Evolutionary conservation across 75 land plant genomes (phyloP), one percentile per base, ranked within the genome.

Genomic region (Picea glauca): DNA sequence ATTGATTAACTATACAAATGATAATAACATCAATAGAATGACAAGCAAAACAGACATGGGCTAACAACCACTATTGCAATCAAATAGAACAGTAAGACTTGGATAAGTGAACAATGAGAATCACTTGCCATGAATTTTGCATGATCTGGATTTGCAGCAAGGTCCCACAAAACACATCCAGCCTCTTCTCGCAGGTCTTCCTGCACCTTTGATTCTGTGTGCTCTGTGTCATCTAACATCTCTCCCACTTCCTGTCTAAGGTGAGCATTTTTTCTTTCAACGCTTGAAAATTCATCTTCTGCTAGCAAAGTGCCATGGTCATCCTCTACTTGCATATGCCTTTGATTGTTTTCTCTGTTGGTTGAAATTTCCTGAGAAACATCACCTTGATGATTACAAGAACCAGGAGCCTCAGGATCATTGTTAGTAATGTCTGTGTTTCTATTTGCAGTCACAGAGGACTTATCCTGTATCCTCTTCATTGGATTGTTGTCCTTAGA

Each of bases 101-200:
- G 65, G 21, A 63, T 63, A 26, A 26, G 26, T 13, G 3, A 5
- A 13, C 8, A 62, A 32, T 4, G 12, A 68, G 56, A 66, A 13
- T 77, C 26, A 65, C 68, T 54, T 88, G 94, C 98, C 99, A 96
- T 91, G 68, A 94, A 80, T 62, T 91, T 87, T 26, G 99, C 99
- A 80, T 92, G 94, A 58, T 79, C 60, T 78, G 85, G 79, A 58
- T 61, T 85, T 20, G 97, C 93, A 60, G 99, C 83, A 81, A 96
- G 93, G 81, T 96, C 99, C 99, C 99, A 96, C 70, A 96, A 80
- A 72, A 94, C 78, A 79, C 98, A 94, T 54, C 98, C 99, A 83
- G 81, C 85, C 67, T 96, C 99, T 80, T 94, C 99, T 85, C 92
- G 90, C 21, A 70, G 86, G 50, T 92, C 90, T 46, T 88, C 90